phyloP scores from a whole-genome alignment of 768 basidiomycete species.

The Termitomyces sp. region DNA sequence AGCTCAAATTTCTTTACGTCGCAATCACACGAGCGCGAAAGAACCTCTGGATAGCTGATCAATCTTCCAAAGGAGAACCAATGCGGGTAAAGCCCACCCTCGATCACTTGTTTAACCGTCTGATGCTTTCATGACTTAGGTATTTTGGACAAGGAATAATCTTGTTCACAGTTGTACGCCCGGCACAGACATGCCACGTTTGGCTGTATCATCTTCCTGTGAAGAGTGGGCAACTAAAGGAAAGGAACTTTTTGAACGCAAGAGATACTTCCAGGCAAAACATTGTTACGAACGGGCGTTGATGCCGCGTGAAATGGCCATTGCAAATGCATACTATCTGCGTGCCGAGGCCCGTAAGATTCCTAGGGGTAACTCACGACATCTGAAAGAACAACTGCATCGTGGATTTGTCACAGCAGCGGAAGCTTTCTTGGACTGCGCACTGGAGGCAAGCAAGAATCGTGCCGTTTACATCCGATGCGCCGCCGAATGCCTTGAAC shows the following conservation, averaged over 20 bases:
- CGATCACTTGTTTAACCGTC: background rate
- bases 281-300: slow-evolving; percentile 48
- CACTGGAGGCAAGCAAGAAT: slow-evolving; percentile 22
- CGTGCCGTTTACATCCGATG: slow-evolving; percentile 31
- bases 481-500: slow-evolving; percentile 44
- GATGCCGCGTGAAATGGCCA: slow-evolving; percentile 33
- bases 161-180: slow-evolving; percentile 47
- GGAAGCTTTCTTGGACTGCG: slow-evolving; percentile 42
- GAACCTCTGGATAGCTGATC: slow-evolving; percentile 67
- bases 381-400: slow-evolving; percentile 17
- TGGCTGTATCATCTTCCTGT: slow-evolving; percentile 48
- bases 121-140: slow-evolving; percentile 24
- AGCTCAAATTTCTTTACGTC: slow-evolving; percentile 70
- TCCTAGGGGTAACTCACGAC: slow-evolving; percentile 14
- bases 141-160: slow-evolving; percentile 42
- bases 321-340: slow-evolving; percentile 50
- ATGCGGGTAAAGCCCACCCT: slow-evolving; percentile 40
- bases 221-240: slow-evolving; percentile 34
- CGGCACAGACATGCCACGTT: slow-evolving; percentile 41
- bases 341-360: slow-evolving; percentile 44
- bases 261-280: slow-evolving; percentile 48
- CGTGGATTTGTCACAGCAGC: slow-evolving; percentile 42
- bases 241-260: slow-evolving; percentile 30
- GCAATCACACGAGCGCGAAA: slow-evolving; percentile 67
- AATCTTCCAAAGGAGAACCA: slow-evolving; percentile 48